Evolutionary conservation across 805 yeast species (phyloP).

Genomic region (Metschnikowia noctiluminum): DNA sequence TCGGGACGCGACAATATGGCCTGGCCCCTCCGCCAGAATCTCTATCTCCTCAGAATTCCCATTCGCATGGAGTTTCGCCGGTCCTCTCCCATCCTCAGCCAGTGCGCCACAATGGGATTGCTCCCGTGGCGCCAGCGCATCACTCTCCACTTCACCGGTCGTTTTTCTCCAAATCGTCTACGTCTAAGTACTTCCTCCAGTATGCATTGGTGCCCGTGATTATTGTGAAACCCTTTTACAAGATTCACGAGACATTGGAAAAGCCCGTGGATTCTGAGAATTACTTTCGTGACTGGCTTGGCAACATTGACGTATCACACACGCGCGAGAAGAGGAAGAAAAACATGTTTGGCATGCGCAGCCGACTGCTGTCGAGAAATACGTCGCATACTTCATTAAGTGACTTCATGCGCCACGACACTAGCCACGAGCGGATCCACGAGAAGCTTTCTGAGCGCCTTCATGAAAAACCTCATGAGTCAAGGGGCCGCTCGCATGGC

Average conservation of each 20-base stretch:
- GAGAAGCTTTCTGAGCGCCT: constrained; percentile 1
- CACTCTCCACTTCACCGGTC: constrained; percentile 19
- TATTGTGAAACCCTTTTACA: constrained; percentile 39
- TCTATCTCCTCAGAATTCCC: not conserved
- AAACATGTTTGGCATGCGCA: constrained; percentile 12
- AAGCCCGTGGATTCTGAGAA: constrained; percentile 30
- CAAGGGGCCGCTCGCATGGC: constrained; percentile 4
- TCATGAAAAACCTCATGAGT: constrained; percentile 1
- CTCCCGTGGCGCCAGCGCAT: not conserved
- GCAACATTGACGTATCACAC: constrained; percentile 22
- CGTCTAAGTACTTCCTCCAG: constrained; percentile 40
- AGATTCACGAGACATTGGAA: constrained; percentile 27
- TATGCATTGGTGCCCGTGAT: constrained; percentile 45
- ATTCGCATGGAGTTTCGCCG: not conserved
- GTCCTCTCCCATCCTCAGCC: constrained; percentile 9
- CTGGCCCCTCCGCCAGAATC: constrained; percentile 6
- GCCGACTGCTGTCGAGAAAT: constrained; percentile 15
- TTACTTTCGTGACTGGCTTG: constrained; percentile 37
- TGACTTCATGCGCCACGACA: constrained; percentile 8
- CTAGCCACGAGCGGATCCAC: constrained; percentile 1
- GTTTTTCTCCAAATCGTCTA: constrained; percentile 32
- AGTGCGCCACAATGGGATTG: constrained; percentile 4
- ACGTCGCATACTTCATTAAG: constrained; percentile 12
- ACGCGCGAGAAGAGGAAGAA: constrained; percentile 18
- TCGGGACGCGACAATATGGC: constrained; percentile 38